Conservation (phyloP, 2,329 filamentous ascomycete species). For the Alternaria panax region DNA sequence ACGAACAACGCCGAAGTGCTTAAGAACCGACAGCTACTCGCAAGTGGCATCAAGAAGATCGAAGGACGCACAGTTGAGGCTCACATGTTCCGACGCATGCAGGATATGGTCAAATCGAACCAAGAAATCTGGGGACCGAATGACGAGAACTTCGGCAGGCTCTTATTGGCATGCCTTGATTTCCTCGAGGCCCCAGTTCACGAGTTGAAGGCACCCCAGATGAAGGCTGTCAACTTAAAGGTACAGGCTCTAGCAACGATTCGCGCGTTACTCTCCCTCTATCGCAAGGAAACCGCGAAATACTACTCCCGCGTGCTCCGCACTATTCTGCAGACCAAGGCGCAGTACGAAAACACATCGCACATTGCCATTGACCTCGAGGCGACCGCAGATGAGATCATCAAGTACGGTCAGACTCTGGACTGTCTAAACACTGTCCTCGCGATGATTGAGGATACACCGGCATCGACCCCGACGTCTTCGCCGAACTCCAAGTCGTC, state of each 20-base stretch:
- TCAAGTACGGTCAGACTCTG: conserved; percentile 68
- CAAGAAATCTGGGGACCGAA: conserved; percentile 68
- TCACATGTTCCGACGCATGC: conserved; percentile 80
- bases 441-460: conserved; percentile 44
- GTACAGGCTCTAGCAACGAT: conserved; percentile 77
- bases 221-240: conserved; percentile 76
- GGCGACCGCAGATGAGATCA: conserved; percentile 74
- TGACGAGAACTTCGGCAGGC: conserved; percentile 72
- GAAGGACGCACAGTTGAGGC: conserved; percentile 76
- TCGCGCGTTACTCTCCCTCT: conserved; percentile 73
- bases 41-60: conserved; percentile 77
- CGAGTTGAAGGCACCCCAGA: conserved; percentile 58
- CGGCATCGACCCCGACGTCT: conserved; percentile 32
- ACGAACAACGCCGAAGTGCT: conserved; percentile 50
- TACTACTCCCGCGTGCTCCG: conserved; percentile 74
- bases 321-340: conserved; percentile 70
- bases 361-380: conserved; percentile 79
- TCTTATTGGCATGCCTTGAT: conserved; percentile 72
- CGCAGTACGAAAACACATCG: conserved; percentile 70
- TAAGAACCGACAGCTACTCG: conserved; percentile 66
- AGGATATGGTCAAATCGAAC: conserved; percentile 74
- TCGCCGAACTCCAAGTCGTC: conserved; percentile 47
- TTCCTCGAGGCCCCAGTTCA: conserved; percentile 69
- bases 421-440: conserved; percentile 56
- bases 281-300: conserved; percentile 70